Evolutionary conservation across 345 rosid genomes (phyloP), one percentile per base, ranked within the genome.

Genomic region (Salix brachista): DNA sequence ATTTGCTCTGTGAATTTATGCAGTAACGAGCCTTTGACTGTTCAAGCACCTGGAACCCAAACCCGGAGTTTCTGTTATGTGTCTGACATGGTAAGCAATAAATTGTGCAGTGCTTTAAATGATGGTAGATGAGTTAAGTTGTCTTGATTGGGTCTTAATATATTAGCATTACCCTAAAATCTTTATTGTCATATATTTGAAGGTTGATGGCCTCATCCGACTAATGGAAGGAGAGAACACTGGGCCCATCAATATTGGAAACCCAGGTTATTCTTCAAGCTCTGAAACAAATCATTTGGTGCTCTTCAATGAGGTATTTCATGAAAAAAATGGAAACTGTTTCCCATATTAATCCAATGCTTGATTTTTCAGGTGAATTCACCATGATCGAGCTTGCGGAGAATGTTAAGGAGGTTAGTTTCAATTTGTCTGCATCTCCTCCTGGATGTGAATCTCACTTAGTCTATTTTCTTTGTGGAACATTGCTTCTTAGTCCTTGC

Each of bases 11-110:
- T 67, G 74, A 44, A 23, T 77, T 54, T 67, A 25, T 79, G 77
- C 83, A 95, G 99, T 14, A 89, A 92, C 8, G 97, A 95, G 78
- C 83, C 97, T 3, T 86, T 91, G 84, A 95, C 97, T 54, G 97
- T 95, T 82, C 99, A 95, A 83, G 87, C 90, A 73, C 97, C 96
- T 1, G 99, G 97, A 83, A 93, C 99, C 78, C 97, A 91, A 87
- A 95, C 99, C 8, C 84, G 97, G n/a, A 95, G 97, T 77, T 95
- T 93, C 87, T 95, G 99, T 80, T 95, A 87, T 76, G 99, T 93
- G 44, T 91, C 99, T 10, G 99, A 95, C 78, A 89, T 95, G 99
- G 99, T 94, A 89, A 37, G 79, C 65, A 16, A 65, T 23, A 74
- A 21, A 56, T 68, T 58, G 2, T 52, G 41, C 12, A 6, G 65